phyloP scores from a whole-genome alignment of 1,284 basidiomycete species.

The Ganoderma resinaceum region DNA sequence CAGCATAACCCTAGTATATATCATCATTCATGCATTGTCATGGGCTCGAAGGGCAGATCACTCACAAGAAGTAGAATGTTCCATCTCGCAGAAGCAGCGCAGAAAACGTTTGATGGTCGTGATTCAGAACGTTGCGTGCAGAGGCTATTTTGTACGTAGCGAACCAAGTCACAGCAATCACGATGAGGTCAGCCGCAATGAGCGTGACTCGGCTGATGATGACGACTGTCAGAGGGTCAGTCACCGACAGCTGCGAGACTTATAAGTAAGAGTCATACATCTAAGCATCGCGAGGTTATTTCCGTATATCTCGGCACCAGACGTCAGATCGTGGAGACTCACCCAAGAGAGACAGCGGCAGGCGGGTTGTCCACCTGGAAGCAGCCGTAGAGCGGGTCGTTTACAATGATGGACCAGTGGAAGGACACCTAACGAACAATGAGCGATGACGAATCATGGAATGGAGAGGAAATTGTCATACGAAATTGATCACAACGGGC shows the following conservation, averaged over 20 bases:
- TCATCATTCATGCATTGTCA: not conserved
- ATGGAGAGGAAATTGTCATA: not conserved
- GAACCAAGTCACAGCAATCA: not conserved
- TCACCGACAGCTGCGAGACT: not conserved
- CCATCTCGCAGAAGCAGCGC: not conserved
- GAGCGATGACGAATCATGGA: not conserved
- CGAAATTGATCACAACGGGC: slow-evolving; percentile 10
- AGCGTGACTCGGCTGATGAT: not conserved
- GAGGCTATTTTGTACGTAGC: not conserved
- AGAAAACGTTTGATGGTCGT: not conserved
- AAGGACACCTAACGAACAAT: not conserved
- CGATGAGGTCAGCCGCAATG: not conserved
- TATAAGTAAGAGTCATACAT: not conserved
- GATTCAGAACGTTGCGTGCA: not conserved
- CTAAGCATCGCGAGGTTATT: not conserved
- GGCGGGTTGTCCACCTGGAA: not conserved
- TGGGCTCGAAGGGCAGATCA: not conserved
- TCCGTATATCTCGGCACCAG: too few species aligned
- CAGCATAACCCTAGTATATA: not conserved
- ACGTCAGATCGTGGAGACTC: not conserved
- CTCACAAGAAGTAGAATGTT: not conserved
- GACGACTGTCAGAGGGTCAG: not conserved
- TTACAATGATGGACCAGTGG: not conserved
- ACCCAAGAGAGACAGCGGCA: not conserved
- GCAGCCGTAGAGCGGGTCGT: not conserved